Conservation (phyloP, 441 rosid genomes). For the Omphalea diandra region DNA sequence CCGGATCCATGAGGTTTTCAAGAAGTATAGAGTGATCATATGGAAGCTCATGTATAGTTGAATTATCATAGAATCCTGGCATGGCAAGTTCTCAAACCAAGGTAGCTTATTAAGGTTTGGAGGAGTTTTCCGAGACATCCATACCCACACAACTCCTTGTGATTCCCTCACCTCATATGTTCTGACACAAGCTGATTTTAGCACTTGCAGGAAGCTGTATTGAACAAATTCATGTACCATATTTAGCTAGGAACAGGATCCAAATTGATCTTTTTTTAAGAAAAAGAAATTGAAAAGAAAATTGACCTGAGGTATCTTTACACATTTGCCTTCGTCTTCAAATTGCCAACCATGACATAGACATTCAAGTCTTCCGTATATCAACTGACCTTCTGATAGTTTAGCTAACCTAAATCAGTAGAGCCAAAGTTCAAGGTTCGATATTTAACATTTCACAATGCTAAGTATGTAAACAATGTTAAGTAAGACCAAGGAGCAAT, state of each 20-base stretch:
- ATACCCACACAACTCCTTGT: slow-evolving; percentile 92
- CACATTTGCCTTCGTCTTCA: slow-evolving; percentile 85
- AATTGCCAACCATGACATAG: slow-evolving; percentile 98
- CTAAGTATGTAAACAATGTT: no score
- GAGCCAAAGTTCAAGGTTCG: not conserved
- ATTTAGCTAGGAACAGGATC: no score
- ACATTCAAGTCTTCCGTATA: slow-evolving; percentile 91
- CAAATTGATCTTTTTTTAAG: no score
- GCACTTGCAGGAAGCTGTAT: slow-evolving; percentile 73
- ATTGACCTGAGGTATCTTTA: slow-evolving; percentile 88
- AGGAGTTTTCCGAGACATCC: slow-evolving; percentile 79
- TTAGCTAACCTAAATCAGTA: slow-evolving; percentile 67
- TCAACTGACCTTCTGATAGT: slow-evolving; percentile 86
- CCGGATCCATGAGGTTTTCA: slow-evolving; percentile 97
- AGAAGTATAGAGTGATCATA: slow-evolving; percentile 91
- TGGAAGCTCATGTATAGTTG: slow-evolving; percentile 84
- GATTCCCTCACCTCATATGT: slow-evolving; percentile 73
- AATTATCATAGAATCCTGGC: slow-evolving; percentile 68
- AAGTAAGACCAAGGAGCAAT: not conserved
- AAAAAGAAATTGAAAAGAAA: not conserved
- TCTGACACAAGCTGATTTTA: slow-evolving; percentile 67
- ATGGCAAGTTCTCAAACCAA: slow-evolving; percentile 82
- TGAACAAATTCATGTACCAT: slow-evolving; percentile 2
- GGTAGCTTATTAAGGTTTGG: slow-evolving; percentile 64
- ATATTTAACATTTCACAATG: not conserved